phyloP scores from a whole-genome alignment of 106 monocot genomes.

The Ottelia alismoides region DNA sequence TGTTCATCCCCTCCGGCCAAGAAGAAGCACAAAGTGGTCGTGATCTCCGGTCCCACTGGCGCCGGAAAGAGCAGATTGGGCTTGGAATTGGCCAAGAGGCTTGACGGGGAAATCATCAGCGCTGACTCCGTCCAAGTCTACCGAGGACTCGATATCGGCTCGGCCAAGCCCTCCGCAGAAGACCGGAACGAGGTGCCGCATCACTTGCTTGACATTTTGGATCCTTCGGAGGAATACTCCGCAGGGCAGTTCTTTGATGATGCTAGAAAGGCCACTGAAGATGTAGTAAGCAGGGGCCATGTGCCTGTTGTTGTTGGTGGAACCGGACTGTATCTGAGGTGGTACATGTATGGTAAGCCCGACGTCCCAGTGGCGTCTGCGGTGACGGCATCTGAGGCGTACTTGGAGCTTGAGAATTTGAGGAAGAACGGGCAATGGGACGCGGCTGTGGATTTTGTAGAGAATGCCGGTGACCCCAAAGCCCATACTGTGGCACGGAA shows the following conservation, averaged over 20 bases:
- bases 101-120: slow-evolving; percentile 19
- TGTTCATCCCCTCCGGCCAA: slow-evolving; percentile 2
- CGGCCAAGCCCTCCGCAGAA: slow-evolving; percentile 7
- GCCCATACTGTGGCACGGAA: slow-evolving; percentile 45
- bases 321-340: slow-evolving; percentile 81
- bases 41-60: too few species aligned
- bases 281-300: slow-evolving; percentile 28
- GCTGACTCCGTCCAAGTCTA: slow-evolving; percentile 26
- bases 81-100: slow-evolving; percentile 14
- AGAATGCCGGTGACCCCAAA: slow-evolving; percentile 52
- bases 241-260: slow-evolving; percentile 33
- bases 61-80: slow-evolving; percentile 19
- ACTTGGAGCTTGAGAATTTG: slow-evolving; percentile 15
- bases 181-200: slow-evolving; percentile 51
- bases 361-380: slow-evolving; percentile 50
- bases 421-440: slow-evolving; percentile 54
- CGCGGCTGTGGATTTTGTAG: slow-evolving; percentile 57
- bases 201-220: slow-evolving; percentile 64
- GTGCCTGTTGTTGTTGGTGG: slow-evolving; percentile 83
- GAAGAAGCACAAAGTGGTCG: slow-evolving; percentile 15
- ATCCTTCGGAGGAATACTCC: slow-evolving; percentile 72
- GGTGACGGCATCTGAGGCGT: slow-evolving; percentile 15
- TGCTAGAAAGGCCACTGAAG: slow-evolving; percentile 45
- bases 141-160: slow-evolving; percentile 23
- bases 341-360: slow-evolving; percentile 92